A percentile compares a stretch with the other conserved stretches of the same genome.
phyloP scores from a whole-genome alignment of 2,329 filamentous ascomycete genomes.

The Pezicula radicicola region DNA sequence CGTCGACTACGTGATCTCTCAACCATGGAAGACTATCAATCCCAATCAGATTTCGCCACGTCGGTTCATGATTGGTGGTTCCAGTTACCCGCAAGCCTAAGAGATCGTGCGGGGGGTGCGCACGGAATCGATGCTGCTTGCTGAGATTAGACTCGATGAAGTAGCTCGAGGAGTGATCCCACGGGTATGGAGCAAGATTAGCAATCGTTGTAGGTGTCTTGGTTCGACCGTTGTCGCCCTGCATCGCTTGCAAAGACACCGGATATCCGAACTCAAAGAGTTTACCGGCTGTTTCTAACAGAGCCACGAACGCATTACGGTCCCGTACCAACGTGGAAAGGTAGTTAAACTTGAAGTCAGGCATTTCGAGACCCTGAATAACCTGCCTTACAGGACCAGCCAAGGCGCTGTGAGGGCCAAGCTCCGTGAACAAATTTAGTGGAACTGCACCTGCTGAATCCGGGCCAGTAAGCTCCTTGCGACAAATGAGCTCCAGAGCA shows the following conservation, averaged over 20 bases:
- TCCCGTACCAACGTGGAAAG: slow-evolving; percentile 1
- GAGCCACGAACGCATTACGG: neutral
- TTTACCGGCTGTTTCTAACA: neutral
- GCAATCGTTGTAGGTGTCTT: too few species aligned
- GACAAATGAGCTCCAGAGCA: slow-evolving; percentile 18
- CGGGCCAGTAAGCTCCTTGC: neutral
- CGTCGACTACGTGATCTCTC: slow-evolving; percentile 47
- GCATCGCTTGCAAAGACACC: slow-evolving; percentile 3
- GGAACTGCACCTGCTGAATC: slow-evolving; percentile 12
- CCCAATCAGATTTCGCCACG: slow-evolving; percentile 25
- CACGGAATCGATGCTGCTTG: slow-evolving; percentile 39
- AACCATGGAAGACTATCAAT: slow-evolving; percentile 47
- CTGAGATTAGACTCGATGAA: slow-evolving; percentile 51
- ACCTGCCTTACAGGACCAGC: slow-evolving; percentile 3
- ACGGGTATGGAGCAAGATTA: slow-evolving; percentile 45
- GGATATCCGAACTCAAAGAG: slow-evolving; percentile 2
- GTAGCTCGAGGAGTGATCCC: slow-evolving; percentile 47
- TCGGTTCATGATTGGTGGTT: slow-evolving; percentile 11
- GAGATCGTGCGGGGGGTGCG: slow-evolving; percentile 43
- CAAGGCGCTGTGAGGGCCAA: slow-evolving; percentile 1
- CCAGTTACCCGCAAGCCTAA: slow-evolving; percentile 33
- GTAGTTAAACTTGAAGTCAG: slow-evolving; percentile 1
- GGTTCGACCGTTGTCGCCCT: neutral
- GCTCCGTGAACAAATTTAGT: neutral
- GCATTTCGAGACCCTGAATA: neutral